A percentile compares a stretch with the other conserved stretches of the same genome.
Conservation (phyloP, 2,329 filamentous ascomycete genomes). For the Chrysosphaeria jannelii region DNA sequence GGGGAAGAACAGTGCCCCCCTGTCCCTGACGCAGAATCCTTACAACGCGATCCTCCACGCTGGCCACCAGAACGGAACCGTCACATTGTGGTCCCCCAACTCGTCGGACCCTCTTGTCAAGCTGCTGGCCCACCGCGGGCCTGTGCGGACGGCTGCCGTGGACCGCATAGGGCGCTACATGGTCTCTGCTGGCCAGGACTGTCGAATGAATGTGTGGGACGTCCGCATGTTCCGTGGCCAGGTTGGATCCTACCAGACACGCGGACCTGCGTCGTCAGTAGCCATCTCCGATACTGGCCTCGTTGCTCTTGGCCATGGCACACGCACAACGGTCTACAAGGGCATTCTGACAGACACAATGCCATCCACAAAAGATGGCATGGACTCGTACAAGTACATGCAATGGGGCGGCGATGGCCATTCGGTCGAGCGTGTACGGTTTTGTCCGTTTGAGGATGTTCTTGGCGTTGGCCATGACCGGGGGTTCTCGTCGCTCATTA, state of each 20-base stretch:
- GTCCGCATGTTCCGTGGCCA: slow-evolving; percentile 28
- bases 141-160: slow-evolving; percentile 57
- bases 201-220: slow-evolving; percentile 6
- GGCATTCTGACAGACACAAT: slow-evolving; percentile 30
- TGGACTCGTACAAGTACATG: slow-evolving; percentile 75
- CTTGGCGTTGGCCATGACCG: slow-evolving; percentile 50
- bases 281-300: slow-evolving; percentile 71
- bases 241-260: slow-evolving; percentile 65
- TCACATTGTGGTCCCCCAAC: slow-evolving; percentile 91
- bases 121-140: slow-evolving; percentile 64
- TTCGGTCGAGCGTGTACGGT: slow-evolving; percentile 49
- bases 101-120: slow-evolving; percentile 66
- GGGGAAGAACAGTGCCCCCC: slow-evolving; percentile 59
- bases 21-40: slow-evolving; percentile 62
- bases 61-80: slow-evolving; percentile 82
- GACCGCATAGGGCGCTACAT: slow-evolving; percentile 56
- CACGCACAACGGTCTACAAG: slow-evolving; percentile 69
- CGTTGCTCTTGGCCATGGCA: slow-evolving; percentile 76
- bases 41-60: slow-evolving; percentile 79
- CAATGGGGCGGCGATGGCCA: slow-evolving; percentile 69
- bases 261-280: slow-evolving; percentile 53
- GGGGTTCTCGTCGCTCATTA: slow-evolving; percentile 69
- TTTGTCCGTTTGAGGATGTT: slow-evolving; percentile 89
- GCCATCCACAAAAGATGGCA: slow-evolving; percentile 33
- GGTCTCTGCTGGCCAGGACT: slow-evolving; percentile 6